phyloP scores from a whole-genome alignment of 345 rosid genomes.

The Ailanthus altissimus region DNA sequence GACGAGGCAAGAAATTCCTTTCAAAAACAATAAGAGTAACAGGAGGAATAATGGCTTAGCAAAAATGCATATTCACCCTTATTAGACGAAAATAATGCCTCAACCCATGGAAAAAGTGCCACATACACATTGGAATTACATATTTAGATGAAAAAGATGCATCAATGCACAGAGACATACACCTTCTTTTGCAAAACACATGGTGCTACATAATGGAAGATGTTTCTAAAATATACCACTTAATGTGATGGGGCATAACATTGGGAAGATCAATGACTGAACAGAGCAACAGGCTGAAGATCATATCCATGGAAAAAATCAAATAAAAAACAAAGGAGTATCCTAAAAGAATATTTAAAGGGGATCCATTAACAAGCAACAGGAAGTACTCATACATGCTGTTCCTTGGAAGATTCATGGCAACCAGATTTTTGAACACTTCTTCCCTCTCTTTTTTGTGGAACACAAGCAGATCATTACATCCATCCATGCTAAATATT shows the following conservation, averaged over 20 bases:
- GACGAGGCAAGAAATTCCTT: neutral
- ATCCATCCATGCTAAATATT: constrained; percentile 99
- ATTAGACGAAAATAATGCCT: too few relatives aligned
- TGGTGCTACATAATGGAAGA: neutral
- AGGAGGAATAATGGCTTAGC: neutral
- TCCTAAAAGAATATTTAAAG: neutral
- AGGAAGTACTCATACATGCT: constrained; percentile 64
- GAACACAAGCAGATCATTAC: constrained; percentile 94
- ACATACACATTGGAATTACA: neutral
- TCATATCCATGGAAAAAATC: neutral
- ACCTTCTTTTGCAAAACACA: neutral
- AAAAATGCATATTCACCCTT: too few relatives aligned
- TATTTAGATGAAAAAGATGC: neutral
- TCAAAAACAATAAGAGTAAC: neutral
- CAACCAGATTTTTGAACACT: constrained; percentile 89
- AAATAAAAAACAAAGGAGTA: neutral
- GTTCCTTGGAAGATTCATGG: constrained; percentile 96
- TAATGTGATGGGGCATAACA: neutral
- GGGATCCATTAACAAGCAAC: constrained; percentile 6
- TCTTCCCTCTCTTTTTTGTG: constrained; percentile 99
- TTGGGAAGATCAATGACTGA: neutral
- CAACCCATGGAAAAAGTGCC: neutral
- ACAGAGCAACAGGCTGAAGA: neutral
- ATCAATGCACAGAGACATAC: neutral
- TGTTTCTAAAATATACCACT: neutral